Base-by-base conservation (phyloP, 2,329 filamentous ascomycete species). In the Chaetomium strumarium region DNA sequence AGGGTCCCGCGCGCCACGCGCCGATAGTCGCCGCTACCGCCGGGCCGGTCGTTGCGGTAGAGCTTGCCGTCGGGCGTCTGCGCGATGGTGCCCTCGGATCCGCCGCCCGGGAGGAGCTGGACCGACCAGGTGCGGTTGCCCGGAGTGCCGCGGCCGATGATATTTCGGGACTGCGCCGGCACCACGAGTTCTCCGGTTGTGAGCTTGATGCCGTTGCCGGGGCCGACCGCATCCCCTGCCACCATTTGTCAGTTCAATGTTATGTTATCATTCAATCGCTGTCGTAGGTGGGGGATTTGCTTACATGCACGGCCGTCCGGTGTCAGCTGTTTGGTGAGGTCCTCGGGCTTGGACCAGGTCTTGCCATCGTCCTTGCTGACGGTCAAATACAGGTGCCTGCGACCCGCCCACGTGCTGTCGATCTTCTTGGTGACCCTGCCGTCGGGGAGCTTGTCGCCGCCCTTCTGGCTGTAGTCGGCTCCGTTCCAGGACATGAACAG, bases 401-500 rank as follows among this genome's bases (percentile, higher is more conserved):
- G 51, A 14, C 57, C 57, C 38, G 57, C 57, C 58, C 58, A 61
- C 8, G 55, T 58, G 8, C 36, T 47, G 55, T 63, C 56, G 14
- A 63, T 52, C 33, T 43, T 51, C 49, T 58, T 60, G 8, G 60
- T 63, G 11, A 41, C 46, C n/a, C 47, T 48, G 14, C 61, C 61
- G 40, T 57, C 56, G 42, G 58, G 55, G 5, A 64, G 61, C 12
- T 60, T 56, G 30, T 52, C 46, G 12, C 20, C 20, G 42, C 63
- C 64, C 3, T 59, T 47, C 40, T 63, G 64, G 55, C 61, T 65
- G 56, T 64, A 64, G 24, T 40, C 54, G 47, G 53, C 62, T 29
- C 49, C 52, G 50, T 66, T 66, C 64, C 63, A 65, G 46, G 56
- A 64, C 48, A 64, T 45, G 47, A 65, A 66, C 12, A 66, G 60